Evolutionary conservation across 495 filamentous ascomycete species (phyloP).

Genomic region (Xylaria intraflava): DNA sequence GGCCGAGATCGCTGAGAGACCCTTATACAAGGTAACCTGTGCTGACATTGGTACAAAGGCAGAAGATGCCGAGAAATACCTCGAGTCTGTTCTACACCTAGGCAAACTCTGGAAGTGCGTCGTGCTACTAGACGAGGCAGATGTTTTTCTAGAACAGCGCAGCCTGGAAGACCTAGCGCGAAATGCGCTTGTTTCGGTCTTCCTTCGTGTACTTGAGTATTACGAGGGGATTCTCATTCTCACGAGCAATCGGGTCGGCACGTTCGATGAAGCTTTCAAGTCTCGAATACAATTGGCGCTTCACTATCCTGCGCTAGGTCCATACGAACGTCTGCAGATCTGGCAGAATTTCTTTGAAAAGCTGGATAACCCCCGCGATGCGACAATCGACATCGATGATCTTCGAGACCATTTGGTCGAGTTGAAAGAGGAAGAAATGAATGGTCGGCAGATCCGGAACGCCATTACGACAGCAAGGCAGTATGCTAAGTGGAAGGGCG

Average conservation of each 20-base stretch:
- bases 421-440: background rate
- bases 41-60: conserved; percentile 45
- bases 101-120: conserved; percentile 33
- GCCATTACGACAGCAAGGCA: conserved; percentile 10
- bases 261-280: conserved; percentile 42
- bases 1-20: conserved; percentile 36
- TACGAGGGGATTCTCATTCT: conserved; percentile 34
- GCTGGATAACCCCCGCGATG: background rate
- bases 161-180: background rate
- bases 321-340: conserved; percentile 16
- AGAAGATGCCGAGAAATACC: conserved; percentile 32
- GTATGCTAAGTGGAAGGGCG: conserved; percentile 8
- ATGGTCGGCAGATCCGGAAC: conserved; percentile 2
- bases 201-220: conserved; percentile 32
- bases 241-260: conserved; percentile 26
- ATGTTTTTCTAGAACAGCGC: conserved; percentile 47
- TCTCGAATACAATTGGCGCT: conserved; percentile 40
- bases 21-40: conserved; percentile 41
- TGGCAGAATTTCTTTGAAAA: conserved; percentile 16
- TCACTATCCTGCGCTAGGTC: conserved; percentile 20
- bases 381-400: background rate
- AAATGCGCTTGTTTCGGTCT: conserved; percentile 16
- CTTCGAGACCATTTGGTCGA: background rate
- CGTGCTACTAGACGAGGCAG: conserved; percentile 21
- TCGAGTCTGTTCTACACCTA: conserved; percentile 39